Base-by-base conservation (phyloP, 257 asterid species). In the Salvia splendens region DNA sequence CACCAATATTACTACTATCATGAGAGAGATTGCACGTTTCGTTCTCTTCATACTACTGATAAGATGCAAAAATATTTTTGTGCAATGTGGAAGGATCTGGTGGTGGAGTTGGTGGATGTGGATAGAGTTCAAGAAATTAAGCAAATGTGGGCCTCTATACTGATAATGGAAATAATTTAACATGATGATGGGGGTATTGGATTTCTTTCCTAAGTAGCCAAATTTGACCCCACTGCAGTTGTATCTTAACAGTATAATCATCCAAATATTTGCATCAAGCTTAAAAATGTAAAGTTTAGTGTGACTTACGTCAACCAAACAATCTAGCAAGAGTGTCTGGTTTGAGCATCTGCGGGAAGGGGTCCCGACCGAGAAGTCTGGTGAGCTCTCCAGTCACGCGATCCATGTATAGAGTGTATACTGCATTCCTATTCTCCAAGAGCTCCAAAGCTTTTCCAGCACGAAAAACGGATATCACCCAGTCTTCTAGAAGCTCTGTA, bases 361-460 rank as follows among this genome's bases (percentile, higher is more conserved):
- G 81, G 61, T 68, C 80, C 75, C 86, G 95, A 17, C 87, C 83
- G 35, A 83, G 80, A 68, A 69, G 83, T 74, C 89, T 84, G 49
- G 91, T 85, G 62, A 91, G 67, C 69, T 77, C 87, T 59, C 96
- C 99, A 16, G 91, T 69, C 52, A 94, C 82, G 14, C 96, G 87
- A 73, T 94, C 97, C 79, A 94, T 88, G 88, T 91, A 94, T 62
- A 91, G 64, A 69, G 82, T 79, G 81, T 91, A 94, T n/a, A 94
- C 80, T 67, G 86, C 74, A 65, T 82, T 91, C 82, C 91, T 82
- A 78, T 64, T 76, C 81, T 94, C 99, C 77, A 91, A 55, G 35
- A 80, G 81, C 81, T 85, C 91, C 84, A 91, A 79, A 35, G 81
- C 81, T 81, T 85, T 88, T 68, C 87, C 78, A 61, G 95, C 87